Conservation (phyloP, 1,284 basidiomycete species). For the Puccinia polysora region DNA sequence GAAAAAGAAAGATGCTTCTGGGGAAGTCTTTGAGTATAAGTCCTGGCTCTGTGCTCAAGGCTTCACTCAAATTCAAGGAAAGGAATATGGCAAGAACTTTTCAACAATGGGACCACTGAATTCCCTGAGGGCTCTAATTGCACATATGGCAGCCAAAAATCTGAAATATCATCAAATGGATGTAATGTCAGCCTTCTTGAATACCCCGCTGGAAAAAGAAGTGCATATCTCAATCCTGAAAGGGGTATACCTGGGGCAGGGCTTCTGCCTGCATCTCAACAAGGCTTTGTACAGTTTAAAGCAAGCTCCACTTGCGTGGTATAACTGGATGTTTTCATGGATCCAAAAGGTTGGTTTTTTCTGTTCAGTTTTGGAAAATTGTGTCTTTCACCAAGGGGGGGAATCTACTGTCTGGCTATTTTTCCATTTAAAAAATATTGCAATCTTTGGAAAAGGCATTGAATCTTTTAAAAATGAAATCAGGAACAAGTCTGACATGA, state of each 20-base stretch:
- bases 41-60: neutral
- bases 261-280: too few relatives aligned
- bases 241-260: too few relatives aligned
- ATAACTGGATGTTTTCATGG: neutral
- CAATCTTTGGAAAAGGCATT: too few relatives aligned
- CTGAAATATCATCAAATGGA: neutral
- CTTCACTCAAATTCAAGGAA: neutral
- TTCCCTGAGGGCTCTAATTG: constrained; percentile 1
- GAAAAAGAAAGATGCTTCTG: neutral
- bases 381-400: too few relatives aligned
- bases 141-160: neutral
- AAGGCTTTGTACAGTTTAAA: too few relatives aligned
- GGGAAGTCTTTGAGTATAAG: neutral
- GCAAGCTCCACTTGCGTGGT: neutral
- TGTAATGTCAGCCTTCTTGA: neutral
- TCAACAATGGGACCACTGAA: neutral
- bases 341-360: too few relatives aligned
- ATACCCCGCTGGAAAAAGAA: neutral
- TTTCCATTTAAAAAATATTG: too few relatives aligned
- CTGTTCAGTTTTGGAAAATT: too few relatives aligned
- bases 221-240: neutral
- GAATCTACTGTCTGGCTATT: too few relatives aligned
- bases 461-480: too few relatives aligned
- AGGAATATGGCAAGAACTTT: neutral
- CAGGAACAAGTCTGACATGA: neutral